phyloP scores from a whole-genome alignment of 176 grass and related monocot genomes.

The Themeda triandra region DNA sequence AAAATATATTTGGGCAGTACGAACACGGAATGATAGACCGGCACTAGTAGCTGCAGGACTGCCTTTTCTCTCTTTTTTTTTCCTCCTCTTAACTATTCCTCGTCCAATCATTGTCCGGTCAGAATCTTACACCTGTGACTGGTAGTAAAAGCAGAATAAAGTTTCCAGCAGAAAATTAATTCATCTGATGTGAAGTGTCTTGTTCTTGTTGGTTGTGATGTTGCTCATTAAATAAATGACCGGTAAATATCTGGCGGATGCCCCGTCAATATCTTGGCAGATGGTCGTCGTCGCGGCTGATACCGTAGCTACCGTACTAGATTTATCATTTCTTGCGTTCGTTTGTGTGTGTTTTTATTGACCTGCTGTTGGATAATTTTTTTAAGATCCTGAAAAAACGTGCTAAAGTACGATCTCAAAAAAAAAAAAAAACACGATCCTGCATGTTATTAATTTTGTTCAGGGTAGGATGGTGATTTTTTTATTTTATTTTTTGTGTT shows the following conservation, averaged over 20 bases:
- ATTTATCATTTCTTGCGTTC: not conserved
- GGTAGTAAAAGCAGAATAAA: not conserved
- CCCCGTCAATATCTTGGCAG: not conserved
- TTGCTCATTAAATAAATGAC: not conserved
- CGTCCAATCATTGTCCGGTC: slow-evolving; percentile 33
- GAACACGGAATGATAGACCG: slow-evolving; percentile 2
- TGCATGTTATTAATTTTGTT: not conserved
- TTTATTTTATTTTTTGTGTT: no score
- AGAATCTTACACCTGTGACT: slow-evolving; percentile 12
- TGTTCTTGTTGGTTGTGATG: not conserved
- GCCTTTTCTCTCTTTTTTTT: not conserved
- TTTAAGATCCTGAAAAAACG: not conserved
- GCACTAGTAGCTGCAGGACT: not conserved
- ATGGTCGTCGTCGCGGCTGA: not conserved
- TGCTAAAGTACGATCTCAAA: no score
- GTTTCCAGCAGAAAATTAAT: not conserved
- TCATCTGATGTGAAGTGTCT: not conserved
- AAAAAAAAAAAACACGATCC: no score
- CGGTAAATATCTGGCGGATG: slow-evolving; percentile 15
- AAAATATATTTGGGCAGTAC: not conserved
- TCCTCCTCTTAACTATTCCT: not conserved
- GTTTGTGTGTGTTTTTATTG: not conserved
- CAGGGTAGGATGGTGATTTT: no score
- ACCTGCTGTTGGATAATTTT: not conserved
- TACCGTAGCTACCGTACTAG: not conserved